A percentile compares a stretch with the other conserved stretches of the same genome.
These are phyloP conservation scores for Lojkania enalia DNA, from an alignment of 2,329 filamentous ascomycete genomes.

Conservation along the genomic window DNA sequence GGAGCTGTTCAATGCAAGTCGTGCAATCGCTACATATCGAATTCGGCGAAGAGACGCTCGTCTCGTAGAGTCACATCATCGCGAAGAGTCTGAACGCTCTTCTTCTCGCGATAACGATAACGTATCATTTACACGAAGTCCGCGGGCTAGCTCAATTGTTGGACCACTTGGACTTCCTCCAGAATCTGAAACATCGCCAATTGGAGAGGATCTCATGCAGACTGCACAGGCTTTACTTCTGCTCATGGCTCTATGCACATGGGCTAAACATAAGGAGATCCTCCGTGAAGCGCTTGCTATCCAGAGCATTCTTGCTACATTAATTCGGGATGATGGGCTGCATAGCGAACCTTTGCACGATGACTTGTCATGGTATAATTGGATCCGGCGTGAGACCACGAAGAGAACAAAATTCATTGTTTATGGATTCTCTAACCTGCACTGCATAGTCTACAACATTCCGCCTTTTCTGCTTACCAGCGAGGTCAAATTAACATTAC, in stretches of 20 bases:
- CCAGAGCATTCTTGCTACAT: conserved; percentile 59
- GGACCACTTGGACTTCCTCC: conserved; percentile 33
- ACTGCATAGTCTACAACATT: conserved; percentile 65
- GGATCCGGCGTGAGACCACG: conserved; percentile 57
- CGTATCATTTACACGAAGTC: conserved; percentile 17
- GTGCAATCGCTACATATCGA: conserved; percentile 57
- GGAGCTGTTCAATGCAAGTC: conserved; percentile 61
- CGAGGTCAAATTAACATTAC: conserved; percentile 59
- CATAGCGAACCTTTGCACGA: conserved; percentile 58
- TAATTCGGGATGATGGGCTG: conserved; percentile 59
- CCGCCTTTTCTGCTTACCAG: conserved; percentile 60
- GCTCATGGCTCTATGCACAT: conserved; percentile 63
- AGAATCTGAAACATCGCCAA: conserved; percentile 18
- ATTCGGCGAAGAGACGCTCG: conserved; percentile 55
- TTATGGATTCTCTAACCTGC: conserved; percentile 62
- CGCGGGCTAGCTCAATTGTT: conserved; percentile 21
- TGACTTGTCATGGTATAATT: conserved; percentile 59
- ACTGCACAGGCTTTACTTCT: conserved; percentile 67
- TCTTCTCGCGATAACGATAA: conserved; percentile 21
- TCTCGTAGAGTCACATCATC: conserved; percentile 36
- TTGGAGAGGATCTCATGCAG: conserved; percentile 55
- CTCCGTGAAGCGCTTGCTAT: conserved; percentile 61
- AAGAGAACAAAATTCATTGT: conserved; percentile 60
- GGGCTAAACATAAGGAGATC: conserved; percentile 61
- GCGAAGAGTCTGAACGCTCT: conserved; percentile 24